Evolutionary conservation across 306 rosid species (phyloP).

Genomic region (Prunus salicina): DNA sequence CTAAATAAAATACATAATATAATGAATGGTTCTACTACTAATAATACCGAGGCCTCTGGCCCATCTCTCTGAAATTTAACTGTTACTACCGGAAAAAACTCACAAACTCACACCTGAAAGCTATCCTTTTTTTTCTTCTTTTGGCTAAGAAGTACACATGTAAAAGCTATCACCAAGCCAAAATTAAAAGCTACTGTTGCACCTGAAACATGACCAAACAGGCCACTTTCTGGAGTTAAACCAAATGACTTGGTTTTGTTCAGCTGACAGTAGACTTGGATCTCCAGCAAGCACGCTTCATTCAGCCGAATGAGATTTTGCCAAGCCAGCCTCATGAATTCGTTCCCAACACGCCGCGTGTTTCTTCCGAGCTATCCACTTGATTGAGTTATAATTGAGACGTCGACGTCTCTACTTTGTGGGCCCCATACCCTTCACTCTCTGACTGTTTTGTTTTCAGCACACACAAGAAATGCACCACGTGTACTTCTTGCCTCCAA

Average conservation of each 20-base stretch:
- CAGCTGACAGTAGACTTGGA: not conserved
- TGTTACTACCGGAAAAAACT: not conserved
- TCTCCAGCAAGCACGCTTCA: not conserved
- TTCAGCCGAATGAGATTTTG: not conserved
- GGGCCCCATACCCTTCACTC: slow-evolving; percentile 11
- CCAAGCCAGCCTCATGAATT: not conserved
- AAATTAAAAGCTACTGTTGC: not conserved
- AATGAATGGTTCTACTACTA: too few species aligned
- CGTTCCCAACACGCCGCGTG: slow-evolving; percentile 26
- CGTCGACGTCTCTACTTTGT: not conserved
- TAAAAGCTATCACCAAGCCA: not conserved
- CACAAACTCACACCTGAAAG: not conserved
- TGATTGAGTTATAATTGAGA: not conserved
- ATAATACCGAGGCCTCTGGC: too few species aligned
- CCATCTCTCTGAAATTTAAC: too few species aligned
- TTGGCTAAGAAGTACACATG: not conserved
- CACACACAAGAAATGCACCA: not conserved
- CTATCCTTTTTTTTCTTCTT: not conserved
- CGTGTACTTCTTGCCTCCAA: not conserved
- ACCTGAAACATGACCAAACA: too few species aligned
- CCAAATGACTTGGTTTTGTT: not conserved
- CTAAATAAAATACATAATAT: too few species aligned
- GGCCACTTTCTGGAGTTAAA: too few species aligned
- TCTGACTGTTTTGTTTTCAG: slow-evolving; percentile 1
- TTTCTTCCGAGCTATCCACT: not conserved